phyloP scores from a whole-genome alignment of 805 yeast species.

The Kluyveromyces siamensis region DNA sequence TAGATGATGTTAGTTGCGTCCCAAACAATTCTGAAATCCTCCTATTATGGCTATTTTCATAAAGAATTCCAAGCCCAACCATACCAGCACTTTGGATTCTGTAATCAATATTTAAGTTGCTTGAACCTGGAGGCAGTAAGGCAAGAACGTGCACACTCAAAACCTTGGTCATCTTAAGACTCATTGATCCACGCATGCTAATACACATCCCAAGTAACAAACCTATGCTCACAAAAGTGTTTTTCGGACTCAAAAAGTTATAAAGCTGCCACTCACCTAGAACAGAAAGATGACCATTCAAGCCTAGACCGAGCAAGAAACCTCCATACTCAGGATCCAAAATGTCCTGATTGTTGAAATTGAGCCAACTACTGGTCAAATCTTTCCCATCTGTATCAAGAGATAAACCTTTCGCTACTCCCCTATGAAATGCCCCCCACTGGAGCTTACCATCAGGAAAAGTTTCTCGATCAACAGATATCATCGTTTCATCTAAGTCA shows the following conservation, averaged over 20 bases:
- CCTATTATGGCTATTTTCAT: conserved; percentile 68
- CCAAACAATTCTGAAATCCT: conserved; percentile 75
- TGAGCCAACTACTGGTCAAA: conserved; percentile 76
- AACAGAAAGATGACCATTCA: conserved; percentile 75
- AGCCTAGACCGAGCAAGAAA: conserved; percentile 81
- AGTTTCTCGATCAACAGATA: conserved; percentile 46
- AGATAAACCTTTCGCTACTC: conserved; percentile 78
- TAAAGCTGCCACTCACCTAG: conserved; percentile 96
- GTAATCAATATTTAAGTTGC: conserved; percentile 73
- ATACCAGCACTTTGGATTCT: conserved; percentile 88
- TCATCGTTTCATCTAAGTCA: conserved; percentile 49
- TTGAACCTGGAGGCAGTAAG: conserved; percentile 81
- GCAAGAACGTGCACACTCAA: conserved; percentile 91
- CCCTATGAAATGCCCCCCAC: conserved; percentile 92
- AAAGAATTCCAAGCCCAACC: conserved; percentile 81
- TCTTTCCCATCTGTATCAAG: conserved; percentile 61
- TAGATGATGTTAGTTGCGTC: conserved; percentile 48
- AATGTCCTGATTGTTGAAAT: conserved; percentile 66
- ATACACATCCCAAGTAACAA: conserved; percentile 89
- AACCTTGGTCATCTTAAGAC: conserved; percentile 79
- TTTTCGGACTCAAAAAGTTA: conserved; percentile 85
- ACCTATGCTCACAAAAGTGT: conserved; percentile 76
- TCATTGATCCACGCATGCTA: conserved; percentile 73
- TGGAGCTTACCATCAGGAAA: conserved; percentile 41
- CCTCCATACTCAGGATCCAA: conserved; percentile 88